Percentiles rank a stretch among this genome's conserved stretches.
phyloP scores from a whole-genome alignment of 1,139 yeast species.

The Pichia sp. region DNA sequence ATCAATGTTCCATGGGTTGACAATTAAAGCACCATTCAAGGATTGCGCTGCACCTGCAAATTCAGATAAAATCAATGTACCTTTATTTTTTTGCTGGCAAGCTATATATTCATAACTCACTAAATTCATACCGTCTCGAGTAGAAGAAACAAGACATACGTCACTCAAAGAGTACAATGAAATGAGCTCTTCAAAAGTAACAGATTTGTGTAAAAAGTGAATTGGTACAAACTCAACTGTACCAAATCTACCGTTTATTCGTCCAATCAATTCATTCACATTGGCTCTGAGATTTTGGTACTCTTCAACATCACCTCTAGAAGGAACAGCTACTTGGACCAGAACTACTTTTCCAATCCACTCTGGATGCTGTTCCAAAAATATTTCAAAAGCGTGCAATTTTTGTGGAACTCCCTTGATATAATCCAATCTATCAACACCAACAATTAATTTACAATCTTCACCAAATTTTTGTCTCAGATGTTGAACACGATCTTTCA shows the following conservation, averaged over 20 bases:
- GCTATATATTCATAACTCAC: conserved; percentile 96
- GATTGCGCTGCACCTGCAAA: conserved; percentile 99
- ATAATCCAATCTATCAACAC: conserved; percentile 91
- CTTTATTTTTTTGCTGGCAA: conserved; percentile 82
- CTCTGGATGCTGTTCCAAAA: conserved; percentile 87
- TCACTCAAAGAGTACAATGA: conserved; percentile 81
- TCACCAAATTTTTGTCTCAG: conserved; percentile 57
- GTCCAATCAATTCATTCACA: conserved; percentile 92
- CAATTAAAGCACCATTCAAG: conserved; percentile 84
- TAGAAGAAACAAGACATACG: conserved; percentile 86
- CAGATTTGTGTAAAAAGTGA: conserved; percentile 89
- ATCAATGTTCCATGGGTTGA: conserved; percentile 98
- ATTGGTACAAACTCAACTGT: conserved; percentile 97
- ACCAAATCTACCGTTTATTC: conserved; percentile 94
- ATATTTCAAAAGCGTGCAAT: conserved; percentile 89
- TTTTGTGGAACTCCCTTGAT: conserved; percentile 98
- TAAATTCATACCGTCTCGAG: conserved; percentile 97
- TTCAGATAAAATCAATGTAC: conserved; percentile 80
- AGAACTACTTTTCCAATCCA: conserved; percentile 97
- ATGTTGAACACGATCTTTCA: conserved; percentile 55
- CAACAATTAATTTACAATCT: conserved; percentile 80
- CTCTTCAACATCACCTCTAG: conserved; percentile 97
- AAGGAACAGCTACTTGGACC: conserved; percentile 96
- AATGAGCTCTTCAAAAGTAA: conserved; percentile 85
- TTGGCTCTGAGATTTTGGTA: conserved; percentile 90